Evolutionary conservation across 805 yeast genomes (phyloP), one percentile per base, ranked within the genome.

Genomic region (Candida suzukii): DNA sequence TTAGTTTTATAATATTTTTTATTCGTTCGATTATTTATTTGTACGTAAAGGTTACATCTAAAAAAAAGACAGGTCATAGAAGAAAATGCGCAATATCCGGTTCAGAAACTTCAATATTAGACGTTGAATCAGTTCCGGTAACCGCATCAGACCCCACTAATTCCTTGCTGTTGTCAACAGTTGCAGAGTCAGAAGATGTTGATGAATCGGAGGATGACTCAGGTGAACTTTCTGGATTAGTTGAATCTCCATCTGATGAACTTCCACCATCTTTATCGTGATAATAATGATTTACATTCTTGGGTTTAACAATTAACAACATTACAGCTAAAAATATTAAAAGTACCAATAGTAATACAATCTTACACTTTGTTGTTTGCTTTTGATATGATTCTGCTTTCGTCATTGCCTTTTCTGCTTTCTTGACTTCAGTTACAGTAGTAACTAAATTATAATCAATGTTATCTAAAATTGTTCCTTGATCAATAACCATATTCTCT

Each of bases 401-500:
- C 10, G 72, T 68, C 46, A 93, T 66, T 62, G 93, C 93, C 46
- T 77, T 76, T 45, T 85, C 86, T 0, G 97, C 93, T 30, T 71
- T 73, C 53, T 80, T 78, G 44, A 91, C 74, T 48, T 88, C 83
- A 28, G 76, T 76, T 2, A 77, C 82, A n/a, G 95, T 83, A 45
- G 79, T 80, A 46, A 83, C 83, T 44, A 93, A 65, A 57, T 93
- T 93, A 60, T 91, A 93, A 61, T 91, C 99, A 42, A 93, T 91
- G 50, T 97, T 69, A 62, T 93, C 99, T 45, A 93, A 70, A 35
- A 93, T 73, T 0, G 96, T 87, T 1, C 99, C 99, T 63, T 93
- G 99, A 54, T 93, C 98, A 42, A 93, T 83, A 34, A 93, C 86
- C 72, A 93, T 70, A 30, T 80, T 77, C 54, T 95, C 97, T 75